Base-by-base conservation (phyloP, 345 rosid species). In the Syzygium oleosum region DNA sequence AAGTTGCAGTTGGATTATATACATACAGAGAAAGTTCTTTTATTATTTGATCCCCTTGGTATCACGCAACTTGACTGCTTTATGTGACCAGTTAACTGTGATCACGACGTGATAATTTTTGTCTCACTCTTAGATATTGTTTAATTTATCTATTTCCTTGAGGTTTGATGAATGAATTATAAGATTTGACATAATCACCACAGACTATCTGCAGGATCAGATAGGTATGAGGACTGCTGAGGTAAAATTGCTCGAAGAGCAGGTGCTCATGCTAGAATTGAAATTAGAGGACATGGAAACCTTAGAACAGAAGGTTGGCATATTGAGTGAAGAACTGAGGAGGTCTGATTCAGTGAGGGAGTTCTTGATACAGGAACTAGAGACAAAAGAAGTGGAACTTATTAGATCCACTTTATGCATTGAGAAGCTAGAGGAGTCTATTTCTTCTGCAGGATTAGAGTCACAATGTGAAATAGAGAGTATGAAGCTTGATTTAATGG, bases 201-300 rank as follows among this genome's bases (percentile, higher is more conserved):
- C 91, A 96, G 99, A 95, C 88, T 96, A 93, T 91, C 94, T 96
- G 93, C 96, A 93, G 91, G 98, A 96, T 94, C 98, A 97, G 87
- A 89, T 96, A 51, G 92, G 86, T 91, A 87, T 90, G 34, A 96
- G 95, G 93, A 92, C 93, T 87, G 89, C 88, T 86, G 96, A 96
- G 91, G 91, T 93, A 43, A 86, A 87, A 49, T 91, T 84, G 90
- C 92, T 97, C 87, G 93, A 87, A 85, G 95, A 95, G 89, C 95
- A 87, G 63, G 93, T 90, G 27, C 92, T 87, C 54, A 86, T 89
- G 85, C 94, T 96, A 88, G 99, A 96, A 89, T 89, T 89, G 84
- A 93, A 95, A 90, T 87, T 96, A 73, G 92, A 88, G 25, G 95
- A 93, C 88, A 91, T 92, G 94, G 90, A 92, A 88, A 59, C 85